Base-by-base conservation (phyloP, 2,329 filamentous ascomycete genomes). In the Monilinia vaccinii-corymbosi region DNA sequence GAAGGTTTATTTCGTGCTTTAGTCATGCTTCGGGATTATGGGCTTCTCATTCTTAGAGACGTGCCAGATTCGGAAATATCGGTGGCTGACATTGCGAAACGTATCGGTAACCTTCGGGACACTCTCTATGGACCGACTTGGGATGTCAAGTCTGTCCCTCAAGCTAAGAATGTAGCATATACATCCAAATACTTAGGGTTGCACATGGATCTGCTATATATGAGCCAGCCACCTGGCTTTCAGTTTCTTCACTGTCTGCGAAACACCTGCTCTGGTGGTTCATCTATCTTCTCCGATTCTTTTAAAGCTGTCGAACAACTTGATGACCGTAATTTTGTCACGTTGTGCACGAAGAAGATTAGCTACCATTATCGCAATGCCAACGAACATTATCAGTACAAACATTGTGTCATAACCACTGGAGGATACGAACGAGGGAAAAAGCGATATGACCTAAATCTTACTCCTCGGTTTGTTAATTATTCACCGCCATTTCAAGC, bases 191-290 rank as follows among this genome's bases (percentile, higher is more conserved):
- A 86, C 69, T 83, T 97, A 1, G 89, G 89, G 18, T 85, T 97
- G 51, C 94, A 99, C 75, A 94, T 96, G 83, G 94, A 97, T 71
- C 80, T 97, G 45, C 79, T 97, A 59, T 97, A 97, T 75, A 87
- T 94, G 74, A 76, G 81, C 16, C 82, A 89, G 55, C 85, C 89
- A 3, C 93, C 93, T 0, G 84, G 86, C 36, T 83, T 94, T 56
- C 93, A 99, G 73, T 77, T 97, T 28, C 82, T 97, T 4, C 94
- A 97, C 75, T 97, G 91, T 70, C 79, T 97, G 46, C 82, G 88
- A 63, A 96, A 95, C 68, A 87, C 85, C 1, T 87, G 85, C 66
- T 75, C 80, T 0, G 93, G 93, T 21, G 94, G 93, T 50, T 87
- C 90, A 68, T 96, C 91, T 1, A 79, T 96, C 56, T 99, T 97